Evolutionary conservation across 768 basidiomycete genomes (phyloP).

Genomic region (Boletus pseudo-olivaceus): DNA sequence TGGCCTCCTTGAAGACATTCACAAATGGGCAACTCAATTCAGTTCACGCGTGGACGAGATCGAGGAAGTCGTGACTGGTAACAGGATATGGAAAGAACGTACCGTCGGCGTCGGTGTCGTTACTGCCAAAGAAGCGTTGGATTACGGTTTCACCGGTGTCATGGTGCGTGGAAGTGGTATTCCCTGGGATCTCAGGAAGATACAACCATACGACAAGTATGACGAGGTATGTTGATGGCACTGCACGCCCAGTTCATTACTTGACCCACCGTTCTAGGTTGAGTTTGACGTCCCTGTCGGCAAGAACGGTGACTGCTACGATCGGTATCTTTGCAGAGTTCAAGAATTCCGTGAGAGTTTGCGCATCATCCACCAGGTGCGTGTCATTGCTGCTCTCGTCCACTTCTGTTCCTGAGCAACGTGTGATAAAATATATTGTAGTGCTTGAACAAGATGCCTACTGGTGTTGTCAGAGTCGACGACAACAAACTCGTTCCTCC

Average conservation of each 20-base stretch:
- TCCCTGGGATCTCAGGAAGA: conserved; percentile 92
- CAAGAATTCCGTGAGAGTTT: conserved; percentile 98
- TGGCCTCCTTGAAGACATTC: conserved; percentile 97
- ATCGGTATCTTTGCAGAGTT: conserved; percentile 95
- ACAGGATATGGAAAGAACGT: conserved; percentile 97
- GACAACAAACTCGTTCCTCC: conserved; percentile 98
- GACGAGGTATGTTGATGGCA: conserved; percentile 58
- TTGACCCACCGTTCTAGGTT: conserved; percentile 47
- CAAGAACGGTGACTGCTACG: conserved; percentile 96
- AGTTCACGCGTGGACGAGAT: conserved; percentile 89
- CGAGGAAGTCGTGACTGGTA: conserved; percentile 96
- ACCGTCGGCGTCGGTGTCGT: conserved; percentile 89
- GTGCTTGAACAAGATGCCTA: conserved; percentile 96
- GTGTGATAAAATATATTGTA: conserved; percentile 31
- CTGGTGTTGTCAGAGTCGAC: conserved; percentile 89
- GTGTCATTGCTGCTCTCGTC: conserved; percentile 4
- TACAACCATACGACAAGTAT: conserved; percentile 94
- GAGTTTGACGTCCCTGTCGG: conserved; percentile 98
- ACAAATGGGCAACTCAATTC: conserved; percentile 97
- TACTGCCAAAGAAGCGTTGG: conserved; percentile 87
- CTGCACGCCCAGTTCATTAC: background rate
- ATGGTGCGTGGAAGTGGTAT: conserved; percentile 95
- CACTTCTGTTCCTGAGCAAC: background rate
- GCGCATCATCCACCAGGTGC: conserved; percentile 76
- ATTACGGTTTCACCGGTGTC: conserved; percentile 93